A percentile compares a stretch with the other conserved stretches of the same genome.
phyloP scores from a whole-genome alignment of 805 yeast genomes.

The Candida oleophila region DNA sequence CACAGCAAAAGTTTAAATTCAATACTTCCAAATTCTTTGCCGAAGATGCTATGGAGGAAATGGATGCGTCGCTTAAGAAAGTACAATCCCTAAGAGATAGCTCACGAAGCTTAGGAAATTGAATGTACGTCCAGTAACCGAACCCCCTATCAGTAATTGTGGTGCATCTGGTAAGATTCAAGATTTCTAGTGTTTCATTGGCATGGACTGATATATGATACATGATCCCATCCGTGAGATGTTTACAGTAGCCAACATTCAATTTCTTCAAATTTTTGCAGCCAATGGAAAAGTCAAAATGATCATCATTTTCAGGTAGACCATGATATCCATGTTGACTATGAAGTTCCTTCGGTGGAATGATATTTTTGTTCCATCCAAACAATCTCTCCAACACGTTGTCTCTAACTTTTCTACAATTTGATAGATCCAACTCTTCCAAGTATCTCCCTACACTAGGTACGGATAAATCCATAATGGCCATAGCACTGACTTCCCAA shows the following conservation, averaged over 20 bases:
- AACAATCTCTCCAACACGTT: conserved; percentile 68
- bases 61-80: conserved; percentile 63
- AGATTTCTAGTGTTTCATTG: conserved; percentile 49
- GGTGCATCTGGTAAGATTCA: conserved; percentile 73
- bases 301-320: conserved; percentile 5
- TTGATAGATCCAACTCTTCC: conserved; percentile 62
- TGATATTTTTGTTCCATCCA: conserved; percentile 43
- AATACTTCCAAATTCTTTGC: conserved; percentile 57
- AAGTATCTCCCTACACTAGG: conserved; percentile 61
- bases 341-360: conserved; percentile 5
- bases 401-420: conserved; percentile 73
- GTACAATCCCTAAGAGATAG: conserved; percentile 71
- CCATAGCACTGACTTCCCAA: conserved; percentile 81
- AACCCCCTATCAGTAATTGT: conserved; percentile 77
- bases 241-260: conserved; percentile 72
- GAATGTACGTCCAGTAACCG: conserved; percentile 58
- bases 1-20: conserved; percentile 74
- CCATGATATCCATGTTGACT: neutral
- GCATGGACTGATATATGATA: conserved; percentile 59
- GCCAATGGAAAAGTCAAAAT: conserved; percentile 36
- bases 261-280: conserved; percentile 57
- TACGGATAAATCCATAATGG: conserved; percentile 73
- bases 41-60: conserved; percentile 58
- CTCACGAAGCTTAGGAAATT: conserved; percentile 52
- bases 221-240: conserved; percentile 68